Conservation (phyloP, 2,329 filamentous ascomycete genomes). For the Cladosporium sp. region DNA sequence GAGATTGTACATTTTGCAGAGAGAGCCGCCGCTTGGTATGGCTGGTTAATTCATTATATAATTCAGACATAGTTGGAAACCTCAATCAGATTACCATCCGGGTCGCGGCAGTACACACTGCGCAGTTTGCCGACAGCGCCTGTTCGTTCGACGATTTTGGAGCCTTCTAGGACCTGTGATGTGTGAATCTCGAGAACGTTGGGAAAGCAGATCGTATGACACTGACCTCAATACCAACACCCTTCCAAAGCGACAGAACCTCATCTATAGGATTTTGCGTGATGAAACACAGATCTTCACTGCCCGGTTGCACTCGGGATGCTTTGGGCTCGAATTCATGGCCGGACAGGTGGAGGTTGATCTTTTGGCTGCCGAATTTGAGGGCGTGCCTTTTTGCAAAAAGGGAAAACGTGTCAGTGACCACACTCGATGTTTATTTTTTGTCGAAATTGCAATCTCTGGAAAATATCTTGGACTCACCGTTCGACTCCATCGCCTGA, state of each 20-base stretch:
- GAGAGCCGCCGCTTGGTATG: conserved; percentile 26
- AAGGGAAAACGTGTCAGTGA: not conserved
- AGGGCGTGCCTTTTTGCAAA: conserved; percentile 53
- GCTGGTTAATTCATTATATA: not conserved
- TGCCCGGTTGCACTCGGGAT: conserved; percentile 55
- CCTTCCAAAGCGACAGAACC: conserved; percentile 47
- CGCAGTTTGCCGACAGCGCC: conserved; percentile 58
- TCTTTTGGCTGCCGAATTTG: conserved; percentile 61
- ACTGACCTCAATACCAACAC: conserved; percentile 49
- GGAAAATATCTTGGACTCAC: conserved; percentile 18
- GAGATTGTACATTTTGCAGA: conserved; percentile 54
- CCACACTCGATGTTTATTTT: no score
- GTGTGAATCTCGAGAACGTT: no score
- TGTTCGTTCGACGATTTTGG: conserved; percentile 55
- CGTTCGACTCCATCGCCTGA: conserved; percentile 38
- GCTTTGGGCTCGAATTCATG: conserved; percentile 65
- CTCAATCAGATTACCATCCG: conserved; percentile 64
- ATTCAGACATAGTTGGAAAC: conserved; percentile 36
- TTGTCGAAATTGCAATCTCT: no score
- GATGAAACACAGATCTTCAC: conserved; percentile 63
- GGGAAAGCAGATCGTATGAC: no score
- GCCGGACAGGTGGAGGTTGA: conserved; percentile 62
- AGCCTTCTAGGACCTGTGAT: conserved; percentile 46
- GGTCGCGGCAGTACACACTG: conserved; percentile 63
- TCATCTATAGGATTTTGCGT: conserved; percentile 54